Evolutionary conservation across 2,329 filamentous ascomycete species (phyloP).

Genomic region (Seiridium unicorne): DNA sequence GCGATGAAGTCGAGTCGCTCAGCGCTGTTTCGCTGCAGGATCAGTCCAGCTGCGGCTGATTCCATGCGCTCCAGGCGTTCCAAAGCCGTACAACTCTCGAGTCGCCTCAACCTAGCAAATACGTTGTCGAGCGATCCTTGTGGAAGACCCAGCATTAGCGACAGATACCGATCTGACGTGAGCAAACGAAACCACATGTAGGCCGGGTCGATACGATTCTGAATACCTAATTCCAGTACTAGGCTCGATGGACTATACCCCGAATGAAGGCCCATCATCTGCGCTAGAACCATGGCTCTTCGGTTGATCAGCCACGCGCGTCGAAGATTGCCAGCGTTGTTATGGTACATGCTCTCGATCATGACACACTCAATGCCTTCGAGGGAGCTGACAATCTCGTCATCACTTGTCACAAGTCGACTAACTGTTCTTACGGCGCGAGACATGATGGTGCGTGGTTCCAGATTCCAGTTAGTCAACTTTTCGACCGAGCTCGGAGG

Average conservation of each 20-base stretch:
- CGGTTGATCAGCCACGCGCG: constrained; percentile 44
- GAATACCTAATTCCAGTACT: constrained; percentile 23
- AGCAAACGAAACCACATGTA: constrained; percentile 47
- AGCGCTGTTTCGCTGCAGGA: constrained; percentile 35
- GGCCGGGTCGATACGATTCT: constrained; percentile 28
- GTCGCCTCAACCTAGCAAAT: constrained; percentile 14
- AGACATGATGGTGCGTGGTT: background rate
- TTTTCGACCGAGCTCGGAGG: constrained; percentile 9
- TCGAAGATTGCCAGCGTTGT: constrained; percentile 45
- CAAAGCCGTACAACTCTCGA: constrained; percentile 21
- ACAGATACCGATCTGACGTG: constrained; percentile 44
- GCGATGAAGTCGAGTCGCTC: constrained; percentile 18
- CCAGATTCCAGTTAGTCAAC: background rate
- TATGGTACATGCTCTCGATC: constrained; percentile 44
- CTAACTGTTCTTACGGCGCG: constrained; percentile 17
- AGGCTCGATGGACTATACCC: constrained; percentile 16
- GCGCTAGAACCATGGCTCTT: constrained; percentile 42
- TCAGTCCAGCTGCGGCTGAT: constrained; percentile 29
- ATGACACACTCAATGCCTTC: constrained; percentile 52
- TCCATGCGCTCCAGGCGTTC: constrained; percentile 34
- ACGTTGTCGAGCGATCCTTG: constrained; percentile 32
- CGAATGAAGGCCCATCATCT: constrained; percentile 35
- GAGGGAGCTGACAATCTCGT: constrained; percentile 41
- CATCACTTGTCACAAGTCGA: constrained; percentile 41
- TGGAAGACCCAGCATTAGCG: constrained; percentile 44